Base-by-base conservation (phyloP, 495 filamentous ascomycete genomes). In the Aspergillus wentii region DNA sequence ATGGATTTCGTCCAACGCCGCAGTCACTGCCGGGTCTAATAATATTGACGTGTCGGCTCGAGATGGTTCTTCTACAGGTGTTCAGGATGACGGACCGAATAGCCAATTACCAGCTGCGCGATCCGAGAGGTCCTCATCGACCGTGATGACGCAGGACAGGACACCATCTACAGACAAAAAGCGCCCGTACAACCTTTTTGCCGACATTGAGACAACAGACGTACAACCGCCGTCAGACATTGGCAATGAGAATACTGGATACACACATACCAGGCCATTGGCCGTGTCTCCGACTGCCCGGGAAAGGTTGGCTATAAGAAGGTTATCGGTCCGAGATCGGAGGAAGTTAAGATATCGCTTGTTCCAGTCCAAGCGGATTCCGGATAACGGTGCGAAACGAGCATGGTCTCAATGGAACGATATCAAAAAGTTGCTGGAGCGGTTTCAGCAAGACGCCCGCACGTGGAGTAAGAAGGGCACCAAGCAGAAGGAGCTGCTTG, bases 271-370 rank as follows among this genome's bases (percentile, higher is more conserved):
- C 8, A 7, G 17, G 20, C 36, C 30, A 16, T 35, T 40, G 21
- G 13, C 23, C 13, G 14, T 17, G 18, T 8, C 5, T 35, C 19
- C 34, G 13, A 11, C 30, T 13, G 17, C n/a, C 11, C 38, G 30
- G 17, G 26, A 15, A 10, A 21, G 33, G 14, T 10, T 5, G 8
- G 5, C 35, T 15, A 27, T 43, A 19, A 38, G 33, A 33, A 14
- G 17, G 4, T 31, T 59, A 22, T 57, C 60, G 0, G 30, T 35
- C 11, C 40, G 41, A 16, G 61, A 66, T 30, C 32, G 34, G 31
- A 47, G 39, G 44, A 62, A 62, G 43, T 30, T 66, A 16, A 51
- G 54, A 21, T 61, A 50, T 37, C 56, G 58, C 11, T 27, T 37
- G 15, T 54, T 40, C 49, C n/a, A n/a, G n/a, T n/a, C n/a, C n/a